These are phyloP conservation scores for Malassezia japonica DNA, from an alignment of 1,284 basidiomycete species.

Conservation along the genomic window DNA sequence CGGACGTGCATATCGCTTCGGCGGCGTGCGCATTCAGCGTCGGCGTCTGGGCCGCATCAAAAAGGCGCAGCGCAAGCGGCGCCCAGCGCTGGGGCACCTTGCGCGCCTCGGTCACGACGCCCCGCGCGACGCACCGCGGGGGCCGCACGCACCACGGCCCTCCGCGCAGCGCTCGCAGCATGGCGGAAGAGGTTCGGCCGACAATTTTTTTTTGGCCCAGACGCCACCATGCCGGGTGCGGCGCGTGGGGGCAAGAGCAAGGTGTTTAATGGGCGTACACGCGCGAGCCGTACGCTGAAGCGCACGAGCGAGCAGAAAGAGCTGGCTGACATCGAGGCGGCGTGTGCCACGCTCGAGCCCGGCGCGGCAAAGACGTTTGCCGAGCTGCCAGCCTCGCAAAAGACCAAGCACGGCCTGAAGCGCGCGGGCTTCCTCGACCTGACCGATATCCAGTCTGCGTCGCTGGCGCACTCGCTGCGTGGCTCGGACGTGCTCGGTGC, in stretches of 20 bases:
- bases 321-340: slow-evolving; percentile 26
- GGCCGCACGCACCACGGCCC: not conserved
- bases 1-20: not conserved
- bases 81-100: not conserved
- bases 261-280: slow-evolving; percentile 14
- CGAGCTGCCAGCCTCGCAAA: slow-evolving; percentile 34
- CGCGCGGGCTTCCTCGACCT: slow-evolving; percentile 39
- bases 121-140: not conserved
- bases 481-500: slow-evolving; percentile 57
- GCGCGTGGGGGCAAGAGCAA: slow-evolving; percentile 3
- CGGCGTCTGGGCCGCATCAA: not conserved
- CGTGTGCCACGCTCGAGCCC: slow-evolving; percentile 17
- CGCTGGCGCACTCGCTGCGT: slow-evolving; percentile 35
- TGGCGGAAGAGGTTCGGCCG: slow-evolving; percentile 4
- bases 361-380: slow-evolving; percentile 20
- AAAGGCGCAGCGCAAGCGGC: not conserved
- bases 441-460: slow-evolving; percentile 41
- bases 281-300: slow-evolving; percentile 23
- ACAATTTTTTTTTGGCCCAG: slow-evolving; percentile 4
- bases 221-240: not conserved
- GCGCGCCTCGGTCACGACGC: not conserved
- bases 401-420: slow-evolving; percentile 35
- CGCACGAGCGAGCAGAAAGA: slow-evolving; percentile 31
- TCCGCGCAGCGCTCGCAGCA: not conserved
- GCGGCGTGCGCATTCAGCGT: not conserved